Percentiles rank a stretch among this genome's conserved stretches.
These are phyloP conservation scores for Pichia sp. DNA, from an alignment of 1,139 yeast genomes.

Conservation along the genomic window DNA sequence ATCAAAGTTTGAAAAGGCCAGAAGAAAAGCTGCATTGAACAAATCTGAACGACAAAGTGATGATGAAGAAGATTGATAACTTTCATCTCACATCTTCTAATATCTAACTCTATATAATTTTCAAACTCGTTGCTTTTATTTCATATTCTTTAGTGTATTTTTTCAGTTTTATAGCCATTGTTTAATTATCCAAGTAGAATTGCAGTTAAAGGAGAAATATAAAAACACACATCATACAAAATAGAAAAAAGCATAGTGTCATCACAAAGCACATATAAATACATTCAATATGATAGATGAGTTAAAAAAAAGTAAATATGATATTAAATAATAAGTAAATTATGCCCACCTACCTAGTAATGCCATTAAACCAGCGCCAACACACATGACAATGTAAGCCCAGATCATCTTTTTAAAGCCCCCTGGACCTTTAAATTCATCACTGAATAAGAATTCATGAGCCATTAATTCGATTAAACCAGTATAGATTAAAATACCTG, in stretches of 20 bases:
- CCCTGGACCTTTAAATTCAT: conserved; percentile 48
- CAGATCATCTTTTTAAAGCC: conserved; percentile 38
- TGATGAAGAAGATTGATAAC: conserved; percentile 48
- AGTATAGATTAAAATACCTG: conserved; percentile 81
- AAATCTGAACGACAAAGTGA: conserved; percentile 40
- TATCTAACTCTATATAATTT: too few species aligned
- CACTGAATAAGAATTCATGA: conserved; percentile 72
- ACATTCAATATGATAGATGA: neutral
- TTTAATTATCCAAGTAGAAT: too few species aligned
- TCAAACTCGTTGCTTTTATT: too few species aligned
- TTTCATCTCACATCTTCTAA: too few species aligned
- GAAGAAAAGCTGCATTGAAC: conserved; percentile 82
- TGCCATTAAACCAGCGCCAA: conserved; percentile 82
- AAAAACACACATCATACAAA: too few species aligned
- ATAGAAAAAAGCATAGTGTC: too few species aligned
- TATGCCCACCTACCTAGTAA: conserved; percentile 83
- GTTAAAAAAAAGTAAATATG: neutral
- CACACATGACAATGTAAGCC: conserved; percentile 42
- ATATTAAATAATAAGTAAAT: neutral
- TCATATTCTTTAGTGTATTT: neutral
- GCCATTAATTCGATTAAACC: conserved; percentile 87
- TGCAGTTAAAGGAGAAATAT: too few species aligned
- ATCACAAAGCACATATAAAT: too few species aligned
- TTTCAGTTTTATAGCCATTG: too few species aligned
- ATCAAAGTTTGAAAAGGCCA: conserved; percentile 49